Evolutionary conservation across 78 protist species (phyloP), one percentile per base, ranked within the genome.

Genomic region (Polysphondylium violaceum): DNA sequence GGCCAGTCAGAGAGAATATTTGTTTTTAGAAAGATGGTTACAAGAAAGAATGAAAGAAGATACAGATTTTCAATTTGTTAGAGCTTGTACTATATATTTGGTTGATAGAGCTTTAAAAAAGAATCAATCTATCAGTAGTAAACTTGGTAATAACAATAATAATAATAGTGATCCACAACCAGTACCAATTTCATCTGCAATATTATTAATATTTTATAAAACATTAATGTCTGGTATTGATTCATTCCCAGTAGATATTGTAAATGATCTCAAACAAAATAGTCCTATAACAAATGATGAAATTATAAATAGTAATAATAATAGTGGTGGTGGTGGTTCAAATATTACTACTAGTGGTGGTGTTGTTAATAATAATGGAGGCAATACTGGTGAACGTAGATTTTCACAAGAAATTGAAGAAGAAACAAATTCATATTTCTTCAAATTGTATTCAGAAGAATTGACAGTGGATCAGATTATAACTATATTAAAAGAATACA

Each of bases 21-120:
- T 97, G 55, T 83, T 94, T 58, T 63, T 97, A 33, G 97, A 87
- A 21, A 33, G 38, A 50, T 97, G 98, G 98, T 38, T 97, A n/a
- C 75, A 76, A 41, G 87, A 87, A 9, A 23, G 79, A 50, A 65
- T 95, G 64, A 68, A 55, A 68, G 74, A 67, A n/a, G 76, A 69
- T 69, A 44, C 23, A 1, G 69, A 74, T 29, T 9, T 33, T 38
- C 23, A 72, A 31, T 94, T 94, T 67, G 79, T 65, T 16, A 17
- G 55, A 60, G 95, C 86, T 25, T 94, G 93, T 71, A 27, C 74
- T 25, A 11, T 25, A n/a, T 78, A 58, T 56, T 64, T 87, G 19
- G 2, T n/a, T 44, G 94, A 86, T 27, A 77, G 92, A 53, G 21
- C 56, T 8, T 1, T 16, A 31, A 44, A 50, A 27, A 50, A 27